These are phyloP conservation scores for Debaryomyces nepalensis DNA, from an alignment of 1,139 yeast species.

Conservation along the genomic window DNA sequence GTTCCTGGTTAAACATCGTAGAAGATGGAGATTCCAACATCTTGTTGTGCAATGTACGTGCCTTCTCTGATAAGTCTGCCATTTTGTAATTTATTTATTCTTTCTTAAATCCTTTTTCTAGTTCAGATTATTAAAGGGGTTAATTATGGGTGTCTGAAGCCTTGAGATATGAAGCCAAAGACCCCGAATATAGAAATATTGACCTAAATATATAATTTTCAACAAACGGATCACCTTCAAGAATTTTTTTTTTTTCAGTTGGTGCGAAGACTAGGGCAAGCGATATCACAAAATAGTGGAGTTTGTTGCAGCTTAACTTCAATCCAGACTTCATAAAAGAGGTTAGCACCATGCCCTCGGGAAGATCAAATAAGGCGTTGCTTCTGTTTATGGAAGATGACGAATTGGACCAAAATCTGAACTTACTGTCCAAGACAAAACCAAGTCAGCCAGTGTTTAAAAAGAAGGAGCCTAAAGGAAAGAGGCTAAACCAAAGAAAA, in stretches of 20 bases:
- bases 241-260: constrained; percentile 7
- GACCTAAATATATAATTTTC: neutral
- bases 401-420: constrained; percentile 2
- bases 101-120: neutral
- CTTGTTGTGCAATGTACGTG: constrained; percentile 58
- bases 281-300: constrained; percentile 6
- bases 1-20: constrained; percentile 60
- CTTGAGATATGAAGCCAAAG: neutral
- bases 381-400: too few relatives aligned
- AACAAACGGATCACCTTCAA: constrained; percentile 3
- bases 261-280: constrained; percentile 3
- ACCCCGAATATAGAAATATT: neutral
- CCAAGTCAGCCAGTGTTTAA: constrained; percentile 21
- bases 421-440: neutral
- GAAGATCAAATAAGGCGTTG: too few relatives aligned
- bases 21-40: constrained; percentile 58
- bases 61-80: constrained; percentile 48
- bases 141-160: neutral
- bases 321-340: neutral
- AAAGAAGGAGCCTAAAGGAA: constrained; percentile 23
- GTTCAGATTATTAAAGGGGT: neutral
- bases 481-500: constrained; percentile 12
- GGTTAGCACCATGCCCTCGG: too few relatives aligned
- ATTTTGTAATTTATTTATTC: constrained; percentile 12
- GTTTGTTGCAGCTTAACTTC: neutral